A percentile compares a stretch with the other conserved stretches of the same genome.
Conservation (phyloP, 2,329 filamentous ascomycete species). For the Elsinoe necatrix region DNA sequence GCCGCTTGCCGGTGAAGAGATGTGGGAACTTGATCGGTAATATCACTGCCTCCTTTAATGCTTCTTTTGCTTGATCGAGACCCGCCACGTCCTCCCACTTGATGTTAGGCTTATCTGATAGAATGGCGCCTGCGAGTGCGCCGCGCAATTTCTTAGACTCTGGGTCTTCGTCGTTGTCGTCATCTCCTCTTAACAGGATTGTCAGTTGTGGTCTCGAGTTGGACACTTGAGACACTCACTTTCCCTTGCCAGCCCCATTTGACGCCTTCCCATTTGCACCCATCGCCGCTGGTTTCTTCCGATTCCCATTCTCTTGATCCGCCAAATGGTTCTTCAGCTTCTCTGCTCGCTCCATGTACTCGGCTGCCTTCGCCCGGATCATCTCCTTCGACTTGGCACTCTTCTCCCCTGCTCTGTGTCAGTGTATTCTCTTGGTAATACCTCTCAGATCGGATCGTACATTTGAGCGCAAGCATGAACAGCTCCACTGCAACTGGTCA, state of each 20-base stretch:
- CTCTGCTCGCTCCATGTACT: constrained; percentile 98
- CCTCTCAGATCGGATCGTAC: constrained; percentile 30
- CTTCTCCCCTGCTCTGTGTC: constrained; percentile 62
- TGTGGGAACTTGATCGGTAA: constrained; percentile 97
- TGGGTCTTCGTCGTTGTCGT: constrained; percentile 64
- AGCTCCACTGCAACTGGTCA: constrained; percentile 58
- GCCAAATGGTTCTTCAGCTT: constrained; percentile 89
- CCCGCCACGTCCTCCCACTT: constrained; percentile 98
- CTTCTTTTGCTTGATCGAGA: constrained; percentile 88
- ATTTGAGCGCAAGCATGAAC: constrained; percentile 98
- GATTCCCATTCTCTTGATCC: constrained; percentile 58
- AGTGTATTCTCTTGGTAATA: background rate
- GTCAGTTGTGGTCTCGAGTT: background rate
- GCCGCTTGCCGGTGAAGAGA: constrained; percentile 87
- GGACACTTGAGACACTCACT: constrained; percentile 31
- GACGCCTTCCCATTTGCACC: constrained; percentile 62
- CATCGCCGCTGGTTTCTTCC: constrained; percentile 62
- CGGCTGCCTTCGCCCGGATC: constrained; percentile 87
- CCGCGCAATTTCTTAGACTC: constrained; percentile 92
- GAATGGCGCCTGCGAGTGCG: constrained; percentile 81
- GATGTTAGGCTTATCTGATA: constrained; percentile 92
- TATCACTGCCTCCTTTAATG: constrained; percentile 94
- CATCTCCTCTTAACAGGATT: constrained; percentile 31
- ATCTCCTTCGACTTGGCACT: constrained; percentile 95
- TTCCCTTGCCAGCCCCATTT: constrained; percentile 54